A percentile compares a stretch with the other conserved stretches of the same genome.
phyloP scores from a whole-genome alignment of 192 early-diverging fungal species.

The Gonapodya sp. region DNA sequence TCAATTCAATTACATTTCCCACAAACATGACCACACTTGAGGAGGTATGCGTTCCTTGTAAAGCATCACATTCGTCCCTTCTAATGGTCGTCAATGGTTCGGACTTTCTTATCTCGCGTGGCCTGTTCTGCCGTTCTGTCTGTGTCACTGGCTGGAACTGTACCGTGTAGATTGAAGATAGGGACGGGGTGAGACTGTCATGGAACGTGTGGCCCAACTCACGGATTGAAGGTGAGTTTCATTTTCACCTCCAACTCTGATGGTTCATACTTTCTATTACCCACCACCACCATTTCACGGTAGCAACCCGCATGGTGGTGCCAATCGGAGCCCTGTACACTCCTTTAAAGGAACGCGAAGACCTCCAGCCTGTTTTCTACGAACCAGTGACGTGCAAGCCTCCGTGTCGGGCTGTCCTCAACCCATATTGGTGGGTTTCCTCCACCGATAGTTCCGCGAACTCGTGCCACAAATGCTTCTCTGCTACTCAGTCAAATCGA shows the following conservation, averaged over 20 bases:
- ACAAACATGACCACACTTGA: too few species aligned
- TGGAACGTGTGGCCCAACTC: constrained; percentile 97
- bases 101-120: too few species aligned
- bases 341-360: constrained; percentile 83
- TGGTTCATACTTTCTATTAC: too few species aligned
- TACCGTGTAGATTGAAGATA: constrained; percentile 64
- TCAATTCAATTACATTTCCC: too few species aligned
- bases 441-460: neutral
- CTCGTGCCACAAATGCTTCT: neutral
- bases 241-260: too few species aligned
- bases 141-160: too few species aligned
- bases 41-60: too few species aligned
- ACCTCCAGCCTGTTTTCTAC: constrained; percentile 77
- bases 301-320: constrained; percentile 84
- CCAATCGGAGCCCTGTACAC: constrained; percentile 91
- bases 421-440: constrained; percentile 82
- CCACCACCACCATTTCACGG: too few species aligned
- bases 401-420: constrained; percentile 89
- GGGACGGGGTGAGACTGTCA: constrained; percentile 88
- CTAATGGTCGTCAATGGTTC: too few species aligned
- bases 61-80: too few species aligned
- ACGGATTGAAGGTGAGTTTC: constrained; percentile 61
- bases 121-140: too few species aligned
- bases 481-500: constrained; percentile 75
- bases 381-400: constrained; percentile 97